Evolutionary conservation across 805 yeast genomes (phyloP), one percentile per base, ranked within the genome.

Genomic region (Metschnikowia aberdeeniae): DNA sequence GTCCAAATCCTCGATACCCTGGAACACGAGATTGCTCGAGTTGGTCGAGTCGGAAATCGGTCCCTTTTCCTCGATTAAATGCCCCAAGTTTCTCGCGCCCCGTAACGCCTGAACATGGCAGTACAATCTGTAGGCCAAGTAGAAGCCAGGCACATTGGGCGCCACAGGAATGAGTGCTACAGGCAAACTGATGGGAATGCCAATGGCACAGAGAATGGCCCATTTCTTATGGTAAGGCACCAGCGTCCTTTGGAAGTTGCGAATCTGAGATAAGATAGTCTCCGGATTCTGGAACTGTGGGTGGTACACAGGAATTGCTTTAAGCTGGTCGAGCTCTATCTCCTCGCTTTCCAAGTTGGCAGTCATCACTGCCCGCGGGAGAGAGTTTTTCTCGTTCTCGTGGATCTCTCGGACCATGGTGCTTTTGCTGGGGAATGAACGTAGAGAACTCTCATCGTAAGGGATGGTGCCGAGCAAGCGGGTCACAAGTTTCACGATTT

Each of bases 141-240:
- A 92, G 58, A 92, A 85, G 0, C 96, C 96, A 0, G 98, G 98
- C 17, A 90, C 78, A 56, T 90, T 90, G 17, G 98, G 98, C 3
- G 89, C 62, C n/a, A 90, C 72, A 0, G 98, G 98, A 0, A 92
- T 59, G 35, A 89, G 55, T 0, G 88, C 89, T 35, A 90, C 62
- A 2, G 98, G 98, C 3, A 88, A 54, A 0, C 95, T 81, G 36
- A 90, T 51, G 1, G 97, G 97, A 3, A 92, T 63, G 3, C 81
- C 81, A 12, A 82, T 47, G 1, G 78, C 72, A 52, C 85, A 79
- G 32, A 70, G 52, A 2, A 77, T 38, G 51, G 84, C 73, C 54
- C 77, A 76, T 56, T 76, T 82, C 42, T 63, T 64, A 57, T 90
- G 96, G 39, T 70, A 68, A 1, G 68, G 53, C 32, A 73, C 58